Evolutionary conservation across 495 filamentous ascomycete species (phyloP).

Genomic region (Thermothielavioides terrestris): DNA sequence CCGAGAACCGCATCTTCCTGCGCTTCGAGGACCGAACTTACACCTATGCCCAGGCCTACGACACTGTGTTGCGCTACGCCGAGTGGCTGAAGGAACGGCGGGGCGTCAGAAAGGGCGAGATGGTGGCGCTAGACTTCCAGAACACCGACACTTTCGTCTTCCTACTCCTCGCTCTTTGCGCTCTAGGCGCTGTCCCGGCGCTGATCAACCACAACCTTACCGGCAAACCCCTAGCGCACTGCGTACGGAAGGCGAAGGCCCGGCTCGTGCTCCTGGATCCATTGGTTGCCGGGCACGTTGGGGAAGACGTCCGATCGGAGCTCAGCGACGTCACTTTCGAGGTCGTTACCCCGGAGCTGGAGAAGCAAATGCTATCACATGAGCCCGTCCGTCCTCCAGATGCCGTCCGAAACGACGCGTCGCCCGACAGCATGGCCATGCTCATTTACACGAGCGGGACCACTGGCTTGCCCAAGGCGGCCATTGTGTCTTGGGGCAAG

Average conservation of each 20-base stretch:
- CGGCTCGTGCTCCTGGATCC: constrained; percentile 68
- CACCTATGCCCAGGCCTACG: constrained; percentile 76
- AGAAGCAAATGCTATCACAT: constrained; percentile 49
- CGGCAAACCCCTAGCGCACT: constrained; percentile 69
- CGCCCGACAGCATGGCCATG: constrained; percentile 52
- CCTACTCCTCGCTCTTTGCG: constrained; percentile 79
- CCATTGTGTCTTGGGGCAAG: constrained; percentile 76
- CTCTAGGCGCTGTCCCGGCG: constrained; percentile 79
- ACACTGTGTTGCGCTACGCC: constrained; percentile 66
- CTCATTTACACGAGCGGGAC: constrained; percentile 66
- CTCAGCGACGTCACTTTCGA: constrained; percentile 47
- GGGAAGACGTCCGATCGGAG: constrained; percentile 36
- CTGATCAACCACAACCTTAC: constrained; percentile 91
- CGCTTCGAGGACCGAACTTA: constrained; percentile 67
- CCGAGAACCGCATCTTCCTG: constrained; percentile 53
- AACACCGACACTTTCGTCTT: constrained; percentile 80
- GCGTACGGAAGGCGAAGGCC: constrained; percentile 60
- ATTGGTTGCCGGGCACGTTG: constrained; percentile 46
- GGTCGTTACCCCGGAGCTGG: constrained; percentile 54
- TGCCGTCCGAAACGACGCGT: constrained; percentile 43
- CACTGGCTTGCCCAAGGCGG: constrained; percentile 71
- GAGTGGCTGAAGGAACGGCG: constrained; percentile 70
- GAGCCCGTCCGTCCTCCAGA: constrained; percentile 57
- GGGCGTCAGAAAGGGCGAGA: constrained; percentile 61
- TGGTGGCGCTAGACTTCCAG: constrained; percentile 83